Base-by-base conservation (phyloP, 768 basidiomycete species). In the Solioccasus polychromus region DNA sequence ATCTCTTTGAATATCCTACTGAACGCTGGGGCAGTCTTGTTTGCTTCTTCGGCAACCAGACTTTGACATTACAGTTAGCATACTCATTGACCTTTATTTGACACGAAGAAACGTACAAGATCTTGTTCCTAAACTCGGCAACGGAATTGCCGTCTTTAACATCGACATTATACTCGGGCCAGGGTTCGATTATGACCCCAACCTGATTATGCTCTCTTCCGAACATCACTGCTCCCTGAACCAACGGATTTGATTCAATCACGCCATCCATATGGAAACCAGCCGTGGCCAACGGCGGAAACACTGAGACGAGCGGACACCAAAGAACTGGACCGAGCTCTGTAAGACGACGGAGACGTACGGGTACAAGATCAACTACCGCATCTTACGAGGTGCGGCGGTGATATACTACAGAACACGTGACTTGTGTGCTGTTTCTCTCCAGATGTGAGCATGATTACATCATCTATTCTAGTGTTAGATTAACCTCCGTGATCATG, bases 1-100 rank as follows among this genome's bases (percentile, higher is more conserved):
- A 78, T 73, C 53, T 79, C 73, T 56, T 73, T 75, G 65, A 71
- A 76, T 6, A 76, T 64, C 8, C 69, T 59, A 26, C 71, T 72
- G 35, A 70, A 73, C 0, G 68, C 56, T 0, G 73, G 74, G 0
- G 71, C 63, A 0, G 50, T 47, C 14, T 39, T 49, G 46, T 76
- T 76, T 0, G 71, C 74, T 19, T 71, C 68, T 17, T 73, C 69
- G 1, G 76, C 62, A 10, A 55, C 34, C 0, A 68, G 62, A 65
- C 69, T 72, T 38, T 10, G 9, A 37, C 5, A 18, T 11, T 11
- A 5, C n/a, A 17, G 36, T 43, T 17, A n/a, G n/a, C n/a, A n/a
- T n/a, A n/a, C n/a, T n/a, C n/a, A n/a, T n/a, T n/a, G n/a, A n/a
- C n/a, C 8, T 7, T 39, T 0, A 17, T 12, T 5, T 11, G 2